phyloP scores from a whole-genome alignment of 2,329 filamentous ascomycete species.

The Didymella exigua region DNA sequence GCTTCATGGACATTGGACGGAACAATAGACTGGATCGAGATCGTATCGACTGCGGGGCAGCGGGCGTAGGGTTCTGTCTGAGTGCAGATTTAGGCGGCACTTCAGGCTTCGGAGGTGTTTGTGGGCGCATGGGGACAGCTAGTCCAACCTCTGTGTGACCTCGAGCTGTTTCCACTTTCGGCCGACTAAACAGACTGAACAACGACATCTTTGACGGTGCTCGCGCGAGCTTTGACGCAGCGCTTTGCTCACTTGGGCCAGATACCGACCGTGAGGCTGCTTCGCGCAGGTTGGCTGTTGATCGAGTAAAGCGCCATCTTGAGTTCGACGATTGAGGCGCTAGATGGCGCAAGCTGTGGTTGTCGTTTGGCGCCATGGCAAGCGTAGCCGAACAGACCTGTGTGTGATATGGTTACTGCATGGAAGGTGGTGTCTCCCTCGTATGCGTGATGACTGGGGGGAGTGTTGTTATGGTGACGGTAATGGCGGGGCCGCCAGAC shows the following conservation, averaged over 20 bases:
- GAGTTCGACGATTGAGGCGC: conserved; percentile 31
- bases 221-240: conserved; percentile 38
- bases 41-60: conserved; percentile 37
- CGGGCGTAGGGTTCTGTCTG: conserved; percentile 38
- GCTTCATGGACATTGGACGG: conserved; percentile 38
- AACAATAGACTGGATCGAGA: conserved; percentile 42
- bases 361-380: conserved; percentile 38
- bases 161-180: conserved; percentile 55
- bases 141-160: conserved; percentile 54
- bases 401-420: conserved; percentile 19
- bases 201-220: conserved; percentile 54
- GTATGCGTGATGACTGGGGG: background rate
- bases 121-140: conserved; percentile 43
- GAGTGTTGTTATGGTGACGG: background rate
- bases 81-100: conserved; percentile 31
- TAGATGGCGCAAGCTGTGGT: conserved; percentile 31
- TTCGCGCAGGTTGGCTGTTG: conserved; percentile 36
- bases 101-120: conserved; percentile 32
- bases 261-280: conserved; percentile 4
- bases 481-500: background rate
- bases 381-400: conserved; percentile 18
- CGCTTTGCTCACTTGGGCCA: conserved; percentile 10
- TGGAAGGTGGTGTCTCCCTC: conserved; percentile 16
- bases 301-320: conserved; percentile 47
- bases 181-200: conserved; percentile 57